Conservation (phyloP, 352 stramenopile genomes). For the Pythium aquatile region DNA sequence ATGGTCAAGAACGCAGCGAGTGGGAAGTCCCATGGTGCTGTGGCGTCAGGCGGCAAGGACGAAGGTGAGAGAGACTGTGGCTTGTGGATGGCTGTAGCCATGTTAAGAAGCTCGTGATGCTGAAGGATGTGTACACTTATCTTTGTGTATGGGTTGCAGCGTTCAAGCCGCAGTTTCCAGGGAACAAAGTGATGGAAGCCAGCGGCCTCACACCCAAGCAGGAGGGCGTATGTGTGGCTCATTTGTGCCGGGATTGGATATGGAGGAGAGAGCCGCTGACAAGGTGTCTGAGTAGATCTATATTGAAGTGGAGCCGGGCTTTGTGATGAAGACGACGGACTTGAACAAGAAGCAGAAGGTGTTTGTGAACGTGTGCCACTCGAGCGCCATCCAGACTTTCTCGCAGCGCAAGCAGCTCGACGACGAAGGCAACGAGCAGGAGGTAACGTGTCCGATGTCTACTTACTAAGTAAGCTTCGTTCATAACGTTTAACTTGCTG, state of each 20-base stretch:
- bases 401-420: constrained; percentile 79
- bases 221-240: constrained; percentile 46
- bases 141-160: constrained; percentile 18
- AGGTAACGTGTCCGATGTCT: constrained; percentile 30
- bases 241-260: too few relatives aligned
- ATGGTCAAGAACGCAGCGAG: constrained; percentile 39
- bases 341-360: constrained; percentile 67
- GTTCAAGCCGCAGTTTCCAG: constrained; percentile 66
- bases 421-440: constrained; percentile 70
- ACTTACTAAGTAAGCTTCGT: background rate
- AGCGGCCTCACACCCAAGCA: constrained; percentile 49
- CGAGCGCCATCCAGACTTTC: constrained; percentile 70
- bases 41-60: background rate
- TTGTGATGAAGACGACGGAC: constrained; percentile 77
- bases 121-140: background rate
- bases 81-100: background rate
- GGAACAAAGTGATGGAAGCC: constrained; percentile 70
- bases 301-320: constrained; percentile 73
- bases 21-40: background rate
- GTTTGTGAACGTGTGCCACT: constrained; percentile 79
- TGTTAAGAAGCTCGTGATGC: background rate
- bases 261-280: background rate
- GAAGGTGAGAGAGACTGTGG: background rate
- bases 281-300: constrained; percentile 39
- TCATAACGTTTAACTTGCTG: background rate